A percentile compares a stretch with the other conserved stretches of the same genome.
Conservation (phyloP, 2,329 filamentous ascomycete species). For the Delphinella strobiligena region DNA sequence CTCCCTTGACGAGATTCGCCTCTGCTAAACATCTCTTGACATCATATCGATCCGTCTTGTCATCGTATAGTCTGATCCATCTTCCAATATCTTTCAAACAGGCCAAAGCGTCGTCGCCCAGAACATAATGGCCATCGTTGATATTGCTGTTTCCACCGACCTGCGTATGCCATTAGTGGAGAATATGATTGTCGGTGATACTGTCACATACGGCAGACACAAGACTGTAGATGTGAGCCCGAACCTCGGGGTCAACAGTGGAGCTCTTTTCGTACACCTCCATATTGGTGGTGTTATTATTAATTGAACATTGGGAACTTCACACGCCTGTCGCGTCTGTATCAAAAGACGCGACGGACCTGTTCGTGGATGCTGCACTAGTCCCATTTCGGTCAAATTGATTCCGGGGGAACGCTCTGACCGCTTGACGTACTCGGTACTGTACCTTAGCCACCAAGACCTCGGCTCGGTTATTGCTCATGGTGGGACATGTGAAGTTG, state of each 20-base stretch:
- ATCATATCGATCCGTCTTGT: slow-evolving; percentile 86
- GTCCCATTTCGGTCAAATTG: not conserved
- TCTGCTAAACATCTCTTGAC: slow-evolving; percentile 87
- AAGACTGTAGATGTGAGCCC: slow-evolving; percentile 85
- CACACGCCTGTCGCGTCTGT: not conserved
- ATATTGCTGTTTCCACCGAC: slow-evolving; percentile 73
- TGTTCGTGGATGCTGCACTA: not conserved
- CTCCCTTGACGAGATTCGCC: slow-evolving; percentile 80
- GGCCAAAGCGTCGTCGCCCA: slow-evolving; percentile 86
- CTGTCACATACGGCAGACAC: slow-evolving; percentile 61
- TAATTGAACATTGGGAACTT: not conserved
- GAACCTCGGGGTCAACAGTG: slow-evolving; percentile 75
- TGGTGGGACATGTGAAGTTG: not conserved
- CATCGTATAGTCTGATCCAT: slow-evolving; percentile 92
- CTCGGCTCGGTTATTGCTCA: not conserved
- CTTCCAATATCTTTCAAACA: slow-evolving; percentile 86
- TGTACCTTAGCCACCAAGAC: too few species aligned
- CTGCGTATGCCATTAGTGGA: slow-evolving; percentile 33
- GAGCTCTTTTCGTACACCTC: slow-evolving; percentile 18
- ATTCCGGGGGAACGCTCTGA: not conserved
- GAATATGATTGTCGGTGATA: slow-evolving; percentile 10
- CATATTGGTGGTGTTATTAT: slow-evolving; percentile 10
- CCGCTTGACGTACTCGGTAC: too few species aligned
- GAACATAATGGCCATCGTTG: slow-evolving; percentile 69
- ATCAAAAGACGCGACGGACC: not conserved